These are phyloP conservation scores for Paramecium caudatum DNA, from an alignment of 73 alveolate species.

Conservation along the genomic window DNA sequence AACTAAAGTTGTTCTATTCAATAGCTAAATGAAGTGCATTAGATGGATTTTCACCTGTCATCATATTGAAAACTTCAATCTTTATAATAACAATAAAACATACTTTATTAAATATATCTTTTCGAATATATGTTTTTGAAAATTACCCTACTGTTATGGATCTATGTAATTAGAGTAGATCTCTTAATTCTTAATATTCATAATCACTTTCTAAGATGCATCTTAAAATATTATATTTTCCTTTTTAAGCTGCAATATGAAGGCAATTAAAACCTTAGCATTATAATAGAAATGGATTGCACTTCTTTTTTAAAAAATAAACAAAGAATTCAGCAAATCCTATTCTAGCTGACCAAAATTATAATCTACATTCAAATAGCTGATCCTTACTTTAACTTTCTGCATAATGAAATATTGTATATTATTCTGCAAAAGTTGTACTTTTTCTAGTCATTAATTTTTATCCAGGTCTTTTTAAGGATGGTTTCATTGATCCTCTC, in stretches of 20 bases:
- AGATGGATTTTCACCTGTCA: constrained; percentile 40
- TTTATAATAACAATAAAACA: background rate
- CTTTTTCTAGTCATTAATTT: constrained; percentile 31
- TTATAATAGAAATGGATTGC: constrained; percentile 32
- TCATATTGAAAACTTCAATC: constrained; percentile 30
- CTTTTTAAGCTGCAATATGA: constrained; percentile 52
- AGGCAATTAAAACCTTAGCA: constrained; percentile 36
- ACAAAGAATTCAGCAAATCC: constrained; percentile 11
- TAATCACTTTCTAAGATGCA: constrained; percentile 11
- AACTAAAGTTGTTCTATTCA: background rate
- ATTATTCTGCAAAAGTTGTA: constrained; percentile 16
- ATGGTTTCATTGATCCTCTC: constrained; percentile 30
- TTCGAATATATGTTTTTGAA: background rate
- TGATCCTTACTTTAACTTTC: background rate
- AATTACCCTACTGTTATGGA: background rate
- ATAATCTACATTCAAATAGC: constrained; percentile 23
- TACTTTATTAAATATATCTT: constrained; percentile 42
- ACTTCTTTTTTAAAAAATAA: background rate
- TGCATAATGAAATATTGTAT: background rate
- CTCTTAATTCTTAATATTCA: background rate
- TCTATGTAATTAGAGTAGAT: background rate
- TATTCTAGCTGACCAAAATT: constrained; percentile 51
- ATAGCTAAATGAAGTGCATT: constrained; percentile 63
- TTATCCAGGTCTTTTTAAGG: constrained; percentile 30
- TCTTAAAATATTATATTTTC: constrained; percentile 18